These are phyloP conservation scores for Cerrena zonata DNA, from an alignment of 1,284 basidiomycete genomes.

Conservation along the genomic window DNA sequence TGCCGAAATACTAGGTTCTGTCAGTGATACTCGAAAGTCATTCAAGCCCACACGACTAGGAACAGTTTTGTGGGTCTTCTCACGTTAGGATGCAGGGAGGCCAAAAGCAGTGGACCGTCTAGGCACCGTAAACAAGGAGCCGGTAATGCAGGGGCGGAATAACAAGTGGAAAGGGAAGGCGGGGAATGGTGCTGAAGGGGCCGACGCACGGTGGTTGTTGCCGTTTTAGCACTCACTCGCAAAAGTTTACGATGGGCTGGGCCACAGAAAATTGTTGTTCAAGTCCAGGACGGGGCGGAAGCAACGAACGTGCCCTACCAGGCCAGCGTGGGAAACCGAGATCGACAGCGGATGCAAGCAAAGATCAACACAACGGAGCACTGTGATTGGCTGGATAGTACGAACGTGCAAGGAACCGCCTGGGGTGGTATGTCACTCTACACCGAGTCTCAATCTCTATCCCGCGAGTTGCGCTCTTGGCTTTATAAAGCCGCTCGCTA, in stretches of 20 bases:
- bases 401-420: constrained; percentile 17
- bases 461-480: neutral
- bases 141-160: neutral
- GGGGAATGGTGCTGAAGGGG: neutral
- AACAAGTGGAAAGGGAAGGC: neutral
- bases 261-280: neutral
- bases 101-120: too few relatives aligned
- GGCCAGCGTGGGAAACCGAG: neutral
- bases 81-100: neutral
- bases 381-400: constrained; percentile 13
- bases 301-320: neutral
- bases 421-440: neutral
- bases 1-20: neutral
- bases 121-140: neutral
- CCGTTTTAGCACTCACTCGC: neutral
- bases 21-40: neutral
- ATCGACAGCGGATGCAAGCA: neutral
- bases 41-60: neutral
- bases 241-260: neutral
- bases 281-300: neutral
- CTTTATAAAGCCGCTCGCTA: constrained; percentile 5
- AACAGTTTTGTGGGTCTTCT: neutral
- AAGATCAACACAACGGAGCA: neutral
- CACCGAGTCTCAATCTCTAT: neutral
- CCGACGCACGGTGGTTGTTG: neutral